Base-by-base conservation (phyloP, 139 green algal species). In the Volvox africanus region DNA sequence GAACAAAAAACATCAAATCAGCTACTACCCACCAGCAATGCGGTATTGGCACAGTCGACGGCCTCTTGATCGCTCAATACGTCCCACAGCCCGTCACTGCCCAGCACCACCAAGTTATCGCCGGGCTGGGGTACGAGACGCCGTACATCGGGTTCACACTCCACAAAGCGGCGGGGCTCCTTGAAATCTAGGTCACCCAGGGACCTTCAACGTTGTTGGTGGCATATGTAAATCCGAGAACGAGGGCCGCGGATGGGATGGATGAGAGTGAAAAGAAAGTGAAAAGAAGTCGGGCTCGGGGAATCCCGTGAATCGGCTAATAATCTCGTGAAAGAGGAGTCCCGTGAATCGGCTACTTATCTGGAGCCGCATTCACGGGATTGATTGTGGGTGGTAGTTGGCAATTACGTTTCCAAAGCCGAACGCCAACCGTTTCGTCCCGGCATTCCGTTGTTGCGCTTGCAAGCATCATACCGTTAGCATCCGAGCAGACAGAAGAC, bases 121-220 rank as follows among this genome's bases (percentile, higher is more conserved):
- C 86, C 91, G 13, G 91, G 86, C 28, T 2, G 20, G 1, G 80
- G 91, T 33, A 91, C 69, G 78, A 83, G 68, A 13, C 91, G 86
- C 86, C 0, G 11, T 50, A 97, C 95, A 55, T 97, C 96, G 1
- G 96, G 96, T 62, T 93, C 85, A 77, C 89, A 92, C 82, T 95
- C 93, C 69, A 97, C 89, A 44, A 88, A 96, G 44, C 91, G 80
- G 9, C 55, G 55, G 0, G 96, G 96, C 93, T 97, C 95, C 92
- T 97, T 97, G 93, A 97, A 97, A 37, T 96, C 95, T 0, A 97
- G 91, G 81, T 97, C 96, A 18, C 95, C 95, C 79, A 97, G 90
- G 13, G 92, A 95, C 78, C 95, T 94, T 26, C 24, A 92, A 55
- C 44, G 9, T 5, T 55, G 9, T 14, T 5, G 5, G 44, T 55